Evolutionary conservation across 1,139 yeast genomes (phyloP), one percentile per base, ranked within the genome.

Genomic region (Starmera stellimalicola): DNA sequence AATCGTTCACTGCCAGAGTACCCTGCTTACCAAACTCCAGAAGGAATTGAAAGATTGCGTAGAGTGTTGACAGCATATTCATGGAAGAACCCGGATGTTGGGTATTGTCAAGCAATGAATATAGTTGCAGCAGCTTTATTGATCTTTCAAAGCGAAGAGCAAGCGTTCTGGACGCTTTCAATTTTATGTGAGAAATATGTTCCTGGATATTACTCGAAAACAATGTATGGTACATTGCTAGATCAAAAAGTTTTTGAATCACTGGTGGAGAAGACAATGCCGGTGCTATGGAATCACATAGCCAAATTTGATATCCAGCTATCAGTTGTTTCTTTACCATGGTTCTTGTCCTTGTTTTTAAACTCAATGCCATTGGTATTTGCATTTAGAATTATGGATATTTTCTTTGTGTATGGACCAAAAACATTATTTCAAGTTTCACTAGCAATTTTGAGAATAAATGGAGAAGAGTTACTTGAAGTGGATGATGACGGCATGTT

Each of bases 101-200:
- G 99, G 0, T 93, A 93, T 57, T 93, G 99, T 55, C 98, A 93
- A 55, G 98, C 98, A 1, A 93, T 93, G 99, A 93, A 93, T 54
- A 93, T 93, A 37, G 96, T 93, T 7, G 84, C 80, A 2, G 99
- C 99, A 1, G 96, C 95, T 0, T 60, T 93, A 35, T 65, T 93
- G 39, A 91, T 93, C 35, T 88, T 81, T 55, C 88, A 87, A 81
- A 81, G 94, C 7, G 98, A 93, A 55, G 98, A 91, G 44, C 98
- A 93, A 57, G 97, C 96, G 0, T 93, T 87, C 52, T 93, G 97
- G 97, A 73, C 93, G 38, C 64, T 93, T 38, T 73, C 78, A 38
- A 70, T 73, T n/a, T 58, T 93, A 5, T 87, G 96, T 60, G 95
- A 87, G 41, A 68, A 76, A 29, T 70, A 83, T 39, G 82, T 88